Conservation (phyloP, 1,284 basidiomycete genomes). For the Pholiota adiposa region DNA sequence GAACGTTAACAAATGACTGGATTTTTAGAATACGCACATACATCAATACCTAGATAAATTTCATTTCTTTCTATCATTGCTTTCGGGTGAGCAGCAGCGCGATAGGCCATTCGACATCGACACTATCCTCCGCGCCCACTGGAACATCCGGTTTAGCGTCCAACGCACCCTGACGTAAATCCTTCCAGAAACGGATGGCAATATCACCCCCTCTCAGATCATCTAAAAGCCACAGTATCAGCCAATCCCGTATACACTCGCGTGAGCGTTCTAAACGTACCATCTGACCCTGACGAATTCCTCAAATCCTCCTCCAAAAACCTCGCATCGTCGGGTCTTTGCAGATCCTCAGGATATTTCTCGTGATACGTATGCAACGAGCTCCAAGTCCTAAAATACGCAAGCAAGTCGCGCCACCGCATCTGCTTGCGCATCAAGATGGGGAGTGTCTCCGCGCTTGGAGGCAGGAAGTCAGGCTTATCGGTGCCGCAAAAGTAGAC, state of each 20-base stretch:
- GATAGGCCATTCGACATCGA: conserved; percentile 77
- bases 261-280: neutral
- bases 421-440: conserved; percentile 65
- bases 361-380: conserved; percentile 75
- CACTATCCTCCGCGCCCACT: conserved; percentile 45
- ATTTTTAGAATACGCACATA: neutral
- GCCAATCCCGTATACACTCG: neutral
- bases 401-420: conserved; percentile 67
- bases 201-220: conserved; percentile 58
- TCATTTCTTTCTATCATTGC: neutral
- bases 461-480: conserved; percentile 18
- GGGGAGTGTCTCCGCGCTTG: conserved; percentile 36
- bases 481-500: conserved; percentile 58
- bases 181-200: conserved; percentile 61
- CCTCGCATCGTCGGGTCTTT: conserved; percentile 34
- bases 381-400: conserved; percentile 76
- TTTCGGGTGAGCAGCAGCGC: conserved; percentile 58
- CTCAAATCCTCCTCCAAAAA: conserved; percentile 36
- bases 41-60: neutral
- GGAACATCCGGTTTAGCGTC: conserved; percentile 33
- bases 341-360: conserved; percentile 60
- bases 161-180: conserved; percentile 48
- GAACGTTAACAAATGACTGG: no score
- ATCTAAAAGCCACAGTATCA: conserved; percentile 9
- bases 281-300: conserved; percentile 4